Evolutionary conservation across 352 stramenopile species (phyloP).

Genomic region (Phytophthora ramorum): DNA sequence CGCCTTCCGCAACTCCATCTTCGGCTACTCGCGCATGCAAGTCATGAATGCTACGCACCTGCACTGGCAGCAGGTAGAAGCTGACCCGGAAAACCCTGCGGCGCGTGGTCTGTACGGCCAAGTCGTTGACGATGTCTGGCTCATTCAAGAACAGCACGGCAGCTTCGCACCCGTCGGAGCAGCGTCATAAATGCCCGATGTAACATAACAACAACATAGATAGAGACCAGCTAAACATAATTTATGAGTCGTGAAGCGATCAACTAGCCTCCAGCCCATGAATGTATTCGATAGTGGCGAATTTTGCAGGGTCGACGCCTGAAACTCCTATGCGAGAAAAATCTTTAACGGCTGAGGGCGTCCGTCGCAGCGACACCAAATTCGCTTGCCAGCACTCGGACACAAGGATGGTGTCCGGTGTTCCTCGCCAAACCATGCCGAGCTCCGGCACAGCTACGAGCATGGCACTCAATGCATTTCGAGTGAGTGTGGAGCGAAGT

Average conservation of each 20-base stretch:
- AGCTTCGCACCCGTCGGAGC: slow-evolving; percentile 64
- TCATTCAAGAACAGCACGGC: slow-evolving; percentile 89
- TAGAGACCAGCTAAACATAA: slow-evolving; percentile 13
- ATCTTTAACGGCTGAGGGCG: background rate
- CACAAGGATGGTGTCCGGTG: slow-evolving; percentile 7
- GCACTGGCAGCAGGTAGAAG: slow-evolving; percentile 89
- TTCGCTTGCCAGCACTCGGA: background rate
- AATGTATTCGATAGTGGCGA: background rate
- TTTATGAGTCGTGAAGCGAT: slow-evolving; percentile 2
- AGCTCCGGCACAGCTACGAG: slow-evolving; percentile 36
- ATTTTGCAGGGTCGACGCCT: background rate
- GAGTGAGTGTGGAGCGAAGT: slow-evolving; percentile 39
- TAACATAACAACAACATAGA: background rate
- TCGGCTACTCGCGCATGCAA: slow-evolving; percentile 86
- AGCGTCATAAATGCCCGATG: slow-evolving; percentile 12
- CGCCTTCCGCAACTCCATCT: slow-evolving; percentile 89
- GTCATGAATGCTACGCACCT: slow-evolving; percentile 90
- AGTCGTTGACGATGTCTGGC: slow-evolving; percentile 90
- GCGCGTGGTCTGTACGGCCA: slow-evolving; percentile 79
- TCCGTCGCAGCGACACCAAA: background rate
- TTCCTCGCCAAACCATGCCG: slow-evolving; percentile 5
- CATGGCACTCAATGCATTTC: slow-evolving; percentile 49
- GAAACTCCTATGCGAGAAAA: slow-evolving; percentile 5
- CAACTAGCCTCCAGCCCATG: background rate
- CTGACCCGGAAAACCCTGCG: slow-evolving; percentile 77